These are phyloP conservation scores for Calonectria multiphialidica DNA, from an alignment of 2,329 filamentous ascomycete species.

Conservation along the genomic window DNA sequence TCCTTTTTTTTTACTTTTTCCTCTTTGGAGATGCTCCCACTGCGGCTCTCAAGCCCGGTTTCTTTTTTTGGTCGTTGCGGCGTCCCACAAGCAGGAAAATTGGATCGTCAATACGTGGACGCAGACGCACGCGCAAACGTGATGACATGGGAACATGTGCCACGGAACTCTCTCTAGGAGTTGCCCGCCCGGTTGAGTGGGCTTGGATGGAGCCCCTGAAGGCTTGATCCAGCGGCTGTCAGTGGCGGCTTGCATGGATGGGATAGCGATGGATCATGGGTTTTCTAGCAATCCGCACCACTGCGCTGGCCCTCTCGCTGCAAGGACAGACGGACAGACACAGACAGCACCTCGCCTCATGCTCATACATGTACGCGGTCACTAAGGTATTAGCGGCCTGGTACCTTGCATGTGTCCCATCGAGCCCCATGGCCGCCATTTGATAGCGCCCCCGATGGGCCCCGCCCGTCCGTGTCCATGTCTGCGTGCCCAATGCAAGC, in stretches of 20 bases:
- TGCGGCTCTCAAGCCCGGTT: neutral
- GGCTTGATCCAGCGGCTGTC: slow-evolving; percentile 1
- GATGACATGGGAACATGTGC: slow-evolving; percentile 5
- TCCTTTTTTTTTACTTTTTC: neutral
- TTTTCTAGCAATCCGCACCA: neutral
- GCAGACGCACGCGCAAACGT: slow-evolving; percentile 9
- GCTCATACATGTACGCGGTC: neutral
- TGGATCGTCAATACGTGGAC: neutral
- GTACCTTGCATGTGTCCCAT: slow-evolving; percentile 27
- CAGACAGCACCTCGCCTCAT: neutral
- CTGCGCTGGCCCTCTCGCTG: neutral
- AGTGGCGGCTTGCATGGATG: slow-evolving; percentile 9
- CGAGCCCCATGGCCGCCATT: slow-evolving; percentile 3
- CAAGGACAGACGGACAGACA: neutral
- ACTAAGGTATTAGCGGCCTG: slow-evolving; percentile 10
- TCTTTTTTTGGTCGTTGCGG: slow-evolving; percentile 7
- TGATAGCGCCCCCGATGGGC: neutral
- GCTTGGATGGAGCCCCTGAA: slow-evolving; percentile 16
- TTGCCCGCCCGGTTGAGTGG: neutral
- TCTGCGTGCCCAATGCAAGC: slow-evolving; percentile 17
- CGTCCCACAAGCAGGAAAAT: neutral
- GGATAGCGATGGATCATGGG: slow-evolving; percentile 15
- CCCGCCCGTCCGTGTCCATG: slow-evolving; percentile 10
- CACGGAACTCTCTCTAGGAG: slow-evolving; percentile 1
- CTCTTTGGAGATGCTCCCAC: neutral